These are phyloP conservation scores for Trametes meyenii DNA, from an alignment of 768 basidiomycete genomes.

Conservation along the genomic window DNA sequence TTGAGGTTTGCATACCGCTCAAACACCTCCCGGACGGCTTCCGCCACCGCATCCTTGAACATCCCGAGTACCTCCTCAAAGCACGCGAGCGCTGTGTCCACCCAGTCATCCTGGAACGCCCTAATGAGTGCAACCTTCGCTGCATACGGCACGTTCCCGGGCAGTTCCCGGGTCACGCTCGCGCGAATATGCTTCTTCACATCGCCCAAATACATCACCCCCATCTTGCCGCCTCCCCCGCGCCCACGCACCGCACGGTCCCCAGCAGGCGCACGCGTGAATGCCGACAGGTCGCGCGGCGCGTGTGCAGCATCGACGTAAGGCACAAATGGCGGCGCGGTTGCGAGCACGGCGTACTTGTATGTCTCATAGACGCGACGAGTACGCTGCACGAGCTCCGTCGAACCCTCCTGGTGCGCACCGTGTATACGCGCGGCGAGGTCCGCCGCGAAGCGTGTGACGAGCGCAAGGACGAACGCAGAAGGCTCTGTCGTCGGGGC, in stretches of 20 bases:
- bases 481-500: constrained; percentile 22
- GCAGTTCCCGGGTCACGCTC: constrained; percentile 59
- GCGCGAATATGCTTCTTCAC: constrained; percentile 1
- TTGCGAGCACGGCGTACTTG: constrained; percentile 39
- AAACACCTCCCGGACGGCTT: constrained; percentile 26
- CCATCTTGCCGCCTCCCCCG: background rate
- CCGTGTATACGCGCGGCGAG: constrained; percentile 17
- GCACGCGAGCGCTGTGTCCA: constrained; percentile 20
- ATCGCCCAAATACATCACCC: constrained; percentile 31
- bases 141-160: constrained; percentile 59
- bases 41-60: constrained; percentile 20
- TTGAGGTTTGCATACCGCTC: constrained; percentile 27
- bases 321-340: constrained; percentile 47
- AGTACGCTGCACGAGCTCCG: constrained; percentile 41
- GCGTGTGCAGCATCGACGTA: constrained; percentile 28
- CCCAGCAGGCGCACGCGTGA: background rate
- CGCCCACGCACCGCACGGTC: constrained; percentile 5
- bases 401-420: constrained; percentile 27
- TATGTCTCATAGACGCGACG: constrained; percentile 38
- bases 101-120: constrained; percentile 23
- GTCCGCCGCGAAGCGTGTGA: constrained; percentile 17
- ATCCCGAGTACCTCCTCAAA: constrained; percentile 25
- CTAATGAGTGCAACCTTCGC: constrained; percentile 30
- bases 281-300: background rate
- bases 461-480: constrained; percentile 22